Conservation (phyloP, 2,329 filamentous ascomycete genomes). For the Aureobasidium sp. region DNA sequence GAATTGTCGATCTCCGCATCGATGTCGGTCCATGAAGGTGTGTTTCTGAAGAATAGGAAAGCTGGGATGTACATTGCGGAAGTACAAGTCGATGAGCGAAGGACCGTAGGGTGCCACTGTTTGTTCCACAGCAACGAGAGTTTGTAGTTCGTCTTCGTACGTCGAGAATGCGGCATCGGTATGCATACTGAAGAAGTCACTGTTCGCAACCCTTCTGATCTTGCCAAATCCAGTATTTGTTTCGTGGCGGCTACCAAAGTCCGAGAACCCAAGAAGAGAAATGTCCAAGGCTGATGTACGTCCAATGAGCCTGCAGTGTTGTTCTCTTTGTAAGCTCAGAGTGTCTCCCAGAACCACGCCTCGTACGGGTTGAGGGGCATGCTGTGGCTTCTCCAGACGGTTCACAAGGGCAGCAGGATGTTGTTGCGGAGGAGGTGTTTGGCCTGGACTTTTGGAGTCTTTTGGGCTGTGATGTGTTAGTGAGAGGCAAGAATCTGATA, state of each 20-base stretch:
- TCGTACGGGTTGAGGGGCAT: constrained; percentile 8
- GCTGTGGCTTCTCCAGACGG: constrained; percentile 11
- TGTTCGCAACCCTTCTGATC: constrained; percentile 66
- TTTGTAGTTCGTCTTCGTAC: constrained; percentile 59
- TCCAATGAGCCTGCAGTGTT: constrained; percentile 76
- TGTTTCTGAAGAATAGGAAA: constrained; percentile 78
- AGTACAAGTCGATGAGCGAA: constrained; percentile 71
- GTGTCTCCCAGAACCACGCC: constrained; percentile 31
- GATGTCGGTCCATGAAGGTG: constrained; percentile 71
- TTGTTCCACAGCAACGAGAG: constrained; percentile 64
- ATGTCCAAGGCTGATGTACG: constrained; percentile 77
- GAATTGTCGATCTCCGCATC: constrained; percentile 62
- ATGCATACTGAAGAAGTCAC: constrained; percentile 73
- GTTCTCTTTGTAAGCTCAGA: constrained; percentile 66
- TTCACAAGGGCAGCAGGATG: not conserved
- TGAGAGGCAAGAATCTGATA: not conserved
- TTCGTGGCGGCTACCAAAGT: constrained; percentile 74
- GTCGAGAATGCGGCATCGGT: constrained; percentile 66
- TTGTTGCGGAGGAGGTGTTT: constrained; percentile 7
- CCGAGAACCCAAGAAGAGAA: constrained; percentile 70
- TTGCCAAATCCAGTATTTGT: constrained; percentile 56
- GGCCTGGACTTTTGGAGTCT: constrained; percentile 6
- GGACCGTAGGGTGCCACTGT: constrained; percentile 71
- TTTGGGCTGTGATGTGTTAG: not conserved
- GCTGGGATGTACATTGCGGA: constrained; percentile 68